Evolutionary conservation across 176 grass and related monocot species (phyloP).

Genomic region (Chrysopogon serrulatus): DNA sequence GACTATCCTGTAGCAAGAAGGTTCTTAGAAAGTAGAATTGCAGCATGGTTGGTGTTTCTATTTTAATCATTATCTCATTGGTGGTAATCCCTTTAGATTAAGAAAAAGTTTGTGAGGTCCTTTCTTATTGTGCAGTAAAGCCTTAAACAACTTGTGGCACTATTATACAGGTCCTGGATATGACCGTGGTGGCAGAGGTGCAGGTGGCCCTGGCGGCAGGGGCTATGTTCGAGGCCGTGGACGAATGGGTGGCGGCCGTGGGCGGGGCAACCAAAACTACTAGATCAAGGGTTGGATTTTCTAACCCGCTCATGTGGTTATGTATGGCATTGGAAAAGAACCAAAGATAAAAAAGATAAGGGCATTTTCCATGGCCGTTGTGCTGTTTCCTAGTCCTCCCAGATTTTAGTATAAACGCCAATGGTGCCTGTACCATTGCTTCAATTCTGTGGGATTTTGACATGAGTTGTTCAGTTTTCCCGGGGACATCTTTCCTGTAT

Average conservation of each 20-base stretch:
- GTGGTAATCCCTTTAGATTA: not conserved
- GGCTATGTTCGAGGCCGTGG: conserved; percentile 66
- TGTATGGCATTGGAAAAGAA: conserved; percentile 8
- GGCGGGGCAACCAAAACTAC: conserved; percentile 59
- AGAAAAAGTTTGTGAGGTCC: not conserved
- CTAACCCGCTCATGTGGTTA: not conserved
- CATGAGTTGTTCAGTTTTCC: conserved; percentile 25
- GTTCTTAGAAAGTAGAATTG: not conserved
- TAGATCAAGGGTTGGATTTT: conserved; percentile 16
- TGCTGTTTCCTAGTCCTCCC: conserved; percentile 23
- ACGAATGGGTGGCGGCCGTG: conserved; percentile 57
- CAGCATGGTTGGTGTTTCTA: not conserved
- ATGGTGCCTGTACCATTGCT: conserved; percentile 49
- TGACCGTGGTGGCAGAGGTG: conserved; percentile 52
- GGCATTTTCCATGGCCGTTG: conserved; percentile 10
- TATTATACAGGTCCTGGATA: conserved; percentile 54
- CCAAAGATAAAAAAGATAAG: not conserved
- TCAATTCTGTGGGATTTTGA: conserved; percentile 60
- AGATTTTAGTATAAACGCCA: conserved; percentile 30
- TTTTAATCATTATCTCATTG: not conserved
- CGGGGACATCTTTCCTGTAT: conserved; percentile 37
- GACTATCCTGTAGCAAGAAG: not conserved
- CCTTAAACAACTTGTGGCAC: not conserved
- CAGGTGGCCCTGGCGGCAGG: conserved; percentile 54
- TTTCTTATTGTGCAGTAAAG: not conserved